phyloP scores from a whole-genome alignment of 148 eudicot species.

The Spergularia bocconei region DNA sequence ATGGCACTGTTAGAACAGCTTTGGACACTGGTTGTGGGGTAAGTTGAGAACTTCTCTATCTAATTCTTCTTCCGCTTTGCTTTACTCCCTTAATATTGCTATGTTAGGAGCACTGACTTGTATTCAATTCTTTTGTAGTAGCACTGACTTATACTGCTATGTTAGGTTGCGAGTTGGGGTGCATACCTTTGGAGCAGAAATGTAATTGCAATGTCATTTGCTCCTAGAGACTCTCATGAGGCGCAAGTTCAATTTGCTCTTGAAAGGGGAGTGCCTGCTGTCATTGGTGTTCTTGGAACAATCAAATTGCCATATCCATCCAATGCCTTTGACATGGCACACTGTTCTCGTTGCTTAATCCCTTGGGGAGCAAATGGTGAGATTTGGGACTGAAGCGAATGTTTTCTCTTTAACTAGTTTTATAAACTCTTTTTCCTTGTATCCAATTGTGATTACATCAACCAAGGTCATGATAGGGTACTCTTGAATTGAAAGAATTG shows the following conservation, averaged over 20 bases:
- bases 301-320: constrained; percentile 59
- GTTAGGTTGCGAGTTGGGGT: constrained; percentile 79
- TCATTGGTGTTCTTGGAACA: constrained; percentile 70
- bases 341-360: constrained; percentile 63
- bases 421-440: neutral
- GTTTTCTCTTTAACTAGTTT: neutral
- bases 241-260: constrained; percentile 79
- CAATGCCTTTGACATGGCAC: constrained; percentile 62
- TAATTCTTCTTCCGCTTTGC: neutral
- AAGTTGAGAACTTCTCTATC: constrained; percentile 28
- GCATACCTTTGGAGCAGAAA: constrained; percentile 60
- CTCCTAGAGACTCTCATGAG: constrained; percentile 70
- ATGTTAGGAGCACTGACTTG: constrained; percentile 33
- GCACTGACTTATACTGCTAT: constrained; percentile 2
- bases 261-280: constrained; percentile 76
- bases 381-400: constrained; percentile 5
- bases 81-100: neutral
- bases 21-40: constrained; percentile 99
- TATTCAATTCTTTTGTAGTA: neutral
- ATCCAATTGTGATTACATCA: neutral
- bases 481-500: neutral
- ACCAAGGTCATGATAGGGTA: neutral
- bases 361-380: constrained; percentile 60
- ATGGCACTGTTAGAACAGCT: constrained; percentile 91
- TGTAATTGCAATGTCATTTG: constrained; percentile 66